These are phyloP conservation scores for Penstemon newberryi DNA, from an alignment of 257 asterid species.

Conservation along the genomic window DNA sequence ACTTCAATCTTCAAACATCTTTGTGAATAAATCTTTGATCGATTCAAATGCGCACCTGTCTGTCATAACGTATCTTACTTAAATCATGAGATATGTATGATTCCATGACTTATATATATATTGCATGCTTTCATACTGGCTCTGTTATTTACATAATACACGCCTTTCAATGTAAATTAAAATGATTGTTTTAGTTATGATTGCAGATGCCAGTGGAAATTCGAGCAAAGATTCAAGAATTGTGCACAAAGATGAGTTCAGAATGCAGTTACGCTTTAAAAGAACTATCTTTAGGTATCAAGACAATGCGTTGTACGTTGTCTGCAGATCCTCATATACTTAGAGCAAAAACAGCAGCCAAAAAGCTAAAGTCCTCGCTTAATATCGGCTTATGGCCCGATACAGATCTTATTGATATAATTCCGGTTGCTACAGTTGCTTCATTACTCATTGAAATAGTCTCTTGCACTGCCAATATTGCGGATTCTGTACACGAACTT, in stretches of 20 bases:
- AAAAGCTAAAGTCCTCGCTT: slow-evolving; percentile 23
- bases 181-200: too few relatives aligned
- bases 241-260: slow-evolving; percentile 36
- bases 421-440: slow-evolving; percentile 29
- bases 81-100: too few relatives aligned
- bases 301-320: slow-evolving; percentile 33
- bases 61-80: too few relatives aligned
- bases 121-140: too few relatives aligned
- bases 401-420: slow-evolving; percentile 21
- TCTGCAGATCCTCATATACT: slow-evolving; percentile 14
- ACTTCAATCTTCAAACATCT: too few relatives aligned
- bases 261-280: slow-evolving; percentile 41
- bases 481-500: slow-evolving; percentile 32
- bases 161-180: too few relatives aligned
- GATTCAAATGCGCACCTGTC: too few relatives aligned
- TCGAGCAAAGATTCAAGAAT: slow-evolving; percentile 31
- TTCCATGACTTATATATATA: too few relatives aligned
- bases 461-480: slow-evolving; percentile 26
- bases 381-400: slow-evolving; percentile 11
- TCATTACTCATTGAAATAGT: slow-evolving; percentile 34
- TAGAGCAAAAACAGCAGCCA: slow-evolving; percentile 30
- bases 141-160: too few relatives aligned
- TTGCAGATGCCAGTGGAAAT: slow-evolving; percentile 28
- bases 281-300: slow-evolving; percentile 33
- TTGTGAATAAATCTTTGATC: too few relatives aligned